Evolutionary conservation across 176 grass and related monocot species (phyloP).

Genomic region (Bromus sterilis): DNA sequence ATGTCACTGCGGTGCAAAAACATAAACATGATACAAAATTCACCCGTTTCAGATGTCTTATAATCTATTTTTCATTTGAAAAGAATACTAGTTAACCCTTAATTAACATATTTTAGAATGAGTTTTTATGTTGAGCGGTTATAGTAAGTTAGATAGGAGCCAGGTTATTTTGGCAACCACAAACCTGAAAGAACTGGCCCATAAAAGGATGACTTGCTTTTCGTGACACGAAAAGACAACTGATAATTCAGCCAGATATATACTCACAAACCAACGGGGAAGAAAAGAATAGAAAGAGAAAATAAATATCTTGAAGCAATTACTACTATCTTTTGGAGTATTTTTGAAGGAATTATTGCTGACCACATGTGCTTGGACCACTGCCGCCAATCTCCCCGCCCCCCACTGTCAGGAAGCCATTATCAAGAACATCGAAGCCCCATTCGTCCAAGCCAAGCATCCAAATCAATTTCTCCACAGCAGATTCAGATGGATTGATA

Average conservation of each 20-base stretch:
- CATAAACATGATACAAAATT: no score
- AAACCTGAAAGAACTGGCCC: no score
- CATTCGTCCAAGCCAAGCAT: neutral
- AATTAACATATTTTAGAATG: no score
- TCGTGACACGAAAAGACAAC: neutral
- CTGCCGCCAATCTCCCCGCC: neutral
- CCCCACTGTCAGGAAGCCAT: constrained; percentile 3
- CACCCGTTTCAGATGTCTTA: no score
- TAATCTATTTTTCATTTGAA: no score
- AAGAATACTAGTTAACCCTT: no score
- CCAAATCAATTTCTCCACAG: neutral
- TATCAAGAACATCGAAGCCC: neutral
- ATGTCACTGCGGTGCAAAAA: no score
- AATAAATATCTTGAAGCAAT: constrained; percentile 20
- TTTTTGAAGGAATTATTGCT: constrained; percentile 9
- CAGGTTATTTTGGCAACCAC: no score
- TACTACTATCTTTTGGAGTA: neutral
- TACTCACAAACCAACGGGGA: constrained; percentile 1
- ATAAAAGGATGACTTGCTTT: no score
- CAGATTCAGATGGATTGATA: constrained; percentile 12
- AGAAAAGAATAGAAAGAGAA: neutral
- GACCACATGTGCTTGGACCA: constrained; percentile 36
- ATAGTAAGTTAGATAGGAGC: no score
- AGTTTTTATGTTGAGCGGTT: no score
- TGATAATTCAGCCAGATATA: no score